Base-by-base conservation (phyloP, 805 yeast genomes). In the Kluyveromyces wickerhamii region DNA sequence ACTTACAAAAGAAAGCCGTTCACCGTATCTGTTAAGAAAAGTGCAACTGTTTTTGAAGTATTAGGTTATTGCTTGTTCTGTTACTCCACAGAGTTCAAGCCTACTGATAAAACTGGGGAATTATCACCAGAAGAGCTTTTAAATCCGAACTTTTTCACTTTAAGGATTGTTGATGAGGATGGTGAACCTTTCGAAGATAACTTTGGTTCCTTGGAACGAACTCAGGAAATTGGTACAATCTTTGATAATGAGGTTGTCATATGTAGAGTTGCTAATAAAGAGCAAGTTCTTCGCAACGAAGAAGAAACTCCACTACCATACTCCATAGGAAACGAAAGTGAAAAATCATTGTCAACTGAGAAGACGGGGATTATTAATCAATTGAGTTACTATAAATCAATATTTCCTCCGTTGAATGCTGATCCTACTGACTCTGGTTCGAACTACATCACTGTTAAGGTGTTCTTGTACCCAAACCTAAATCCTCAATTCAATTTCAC, bases 141-240 rank as follows among this genome's bases (percentile, higher is more conserved):
- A 14, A 42, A 54, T 38, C 60, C 60, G 1, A 57, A 57, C 29
- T 43, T 47, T n/a, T 59, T 53, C 30, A 41, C 48, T 16, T 51
- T 89, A 21, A 82, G 82, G 38, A 66, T 89, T 15, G 87, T 82
- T 1, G 98, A 92, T 54, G 97, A 89, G 33, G 96, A 88, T 52
- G 89, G 89, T 6, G 96, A 94, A 33, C 79, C 83, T 24, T 87
- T 85, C 35, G 98, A 94, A 45, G 79, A 73, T 22, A 84, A 86
- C 34, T 88, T 92, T 63, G 97, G 97, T 2, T 74, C 88, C 1
- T 62, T 92, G 36, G 89, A 81, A 29, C 64, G 96, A 43, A 67
- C 72, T 0, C 65, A 88, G 35, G 48, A 63, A 4, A 63, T 92
- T 18, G 64, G 76, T 2, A 74, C 89, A 0, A 84, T 86, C 54